phyloP scores from a whole-genome alignment of 2,329 filamentous ascomycete genomes.

The Colletotrichum liriopes region DNA sequence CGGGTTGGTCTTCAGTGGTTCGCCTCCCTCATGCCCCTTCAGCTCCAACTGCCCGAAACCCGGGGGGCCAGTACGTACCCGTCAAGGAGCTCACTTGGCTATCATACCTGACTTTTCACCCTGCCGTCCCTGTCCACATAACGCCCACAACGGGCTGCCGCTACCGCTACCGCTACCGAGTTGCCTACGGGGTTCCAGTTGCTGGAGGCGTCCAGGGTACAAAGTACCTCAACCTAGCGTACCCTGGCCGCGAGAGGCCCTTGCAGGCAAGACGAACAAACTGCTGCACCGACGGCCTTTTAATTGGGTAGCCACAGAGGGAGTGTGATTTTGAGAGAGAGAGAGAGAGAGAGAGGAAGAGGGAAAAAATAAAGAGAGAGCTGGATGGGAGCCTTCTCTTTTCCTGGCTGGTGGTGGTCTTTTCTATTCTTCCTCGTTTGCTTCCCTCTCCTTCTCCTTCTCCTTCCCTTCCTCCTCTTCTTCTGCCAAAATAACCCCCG shows the following conservation, averaged over 20 bases:
- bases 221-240: slow-evolving; percentile 23
- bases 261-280: slow-evolving; percentile 39
- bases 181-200: slow-evolving; percentile 4
- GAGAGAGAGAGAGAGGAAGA: slow-evolving; percentile 3
- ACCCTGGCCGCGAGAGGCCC: slow-evolving; percentile 36
- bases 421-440: slow-evolving; percentile 12
- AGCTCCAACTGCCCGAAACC: slow-evolving; percentile 20
- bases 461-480: not conserved
- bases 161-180: slow-evolving; percentile 7
- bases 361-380: not conserved
- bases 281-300: slow-evolving; percentile 14
- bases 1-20: slow-evolving; percentile 14
- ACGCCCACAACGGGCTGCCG: slow-evolving; percentile 14
- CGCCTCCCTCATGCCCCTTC: slow-evolving; percentile 21
- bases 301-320: slow-evolving; percentile 6
- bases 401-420: slow-evolving; percentile 11
- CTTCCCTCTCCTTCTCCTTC: not conserved
- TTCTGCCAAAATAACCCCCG: not conserved
- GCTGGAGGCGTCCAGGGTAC: slow-evolving; percentile 10
- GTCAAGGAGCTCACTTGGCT: not conserved
- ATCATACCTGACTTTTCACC: slow-evolving; percentile 14
- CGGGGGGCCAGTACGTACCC: slow-evolving; percentile 26
- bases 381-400: slow-evolving; percentile 14
- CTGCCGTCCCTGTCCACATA: not conserved
- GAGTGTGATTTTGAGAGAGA: not conserved